Conservation (phyloP, 371 early-diverging fungal species). For the Mucor piriformis region DNA sequence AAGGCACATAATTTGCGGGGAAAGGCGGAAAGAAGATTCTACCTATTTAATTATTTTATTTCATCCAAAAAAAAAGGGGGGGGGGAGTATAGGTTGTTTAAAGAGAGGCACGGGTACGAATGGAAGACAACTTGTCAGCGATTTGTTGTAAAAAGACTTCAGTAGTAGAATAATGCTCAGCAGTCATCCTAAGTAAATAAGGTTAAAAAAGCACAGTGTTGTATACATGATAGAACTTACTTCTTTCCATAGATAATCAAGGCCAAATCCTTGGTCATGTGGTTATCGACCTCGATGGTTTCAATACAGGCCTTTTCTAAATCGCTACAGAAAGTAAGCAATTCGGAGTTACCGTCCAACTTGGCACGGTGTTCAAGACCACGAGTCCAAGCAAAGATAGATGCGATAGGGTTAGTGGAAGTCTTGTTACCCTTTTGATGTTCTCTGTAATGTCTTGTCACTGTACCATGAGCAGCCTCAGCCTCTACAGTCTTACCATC, state of each 20-base stretch:
- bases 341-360: conserved; percentile 81
- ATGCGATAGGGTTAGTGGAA: conserved; percentile 96
- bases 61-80: no score
- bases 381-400: conserved; percentile 98
- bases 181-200: conserved; percentile 49
- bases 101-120: conserved; percentile 43
- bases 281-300: conserved; percentile 79
- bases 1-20: no score
- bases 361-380: conserved; percentile 95
- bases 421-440: conserved; percentile 92
- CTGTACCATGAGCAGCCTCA: conserved; percentile 97
- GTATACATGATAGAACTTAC: conserved; percentile 39
- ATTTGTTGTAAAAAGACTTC: conserved; percentile 80
- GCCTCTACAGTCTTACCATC: conserved; percentile 95
- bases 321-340: conserved; percentile 76
- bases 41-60: no score
- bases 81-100: conserved; percentile 5
- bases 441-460: conserved; percentile 96
- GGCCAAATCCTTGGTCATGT: conserved; percentile 98
- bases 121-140: conserved; percentile 66
- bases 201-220: neutral
- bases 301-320: conserved; percentile 91
- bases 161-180: conserved; percentile 80
- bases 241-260: conserved; percentile 88
- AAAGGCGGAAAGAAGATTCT: no score